Evolutionary conservation across 2,329 filamentous ascomycete species (phyloP).

Genomic region (Scedosporium dehoogii): DNA sequence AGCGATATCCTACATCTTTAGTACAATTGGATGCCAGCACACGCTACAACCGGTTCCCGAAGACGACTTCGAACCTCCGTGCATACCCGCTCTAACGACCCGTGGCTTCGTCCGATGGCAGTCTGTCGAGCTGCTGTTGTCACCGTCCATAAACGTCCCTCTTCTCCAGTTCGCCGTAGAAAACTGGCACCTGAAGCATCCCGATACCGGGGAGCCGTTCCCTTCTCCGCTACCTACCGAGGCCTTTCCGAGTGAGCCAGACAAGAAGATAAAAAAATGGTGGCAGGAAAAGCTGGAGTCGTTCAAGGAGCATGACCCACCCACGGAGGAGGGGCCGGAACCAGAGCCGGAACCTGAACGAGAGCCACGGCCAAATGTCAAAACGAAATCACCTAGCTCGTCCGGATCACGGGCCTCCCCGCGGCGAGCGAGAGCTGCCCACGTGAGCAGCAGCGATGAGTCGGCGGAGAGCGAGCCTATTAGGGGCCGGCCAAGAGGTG

Average conservation of each 20-base stretch:
- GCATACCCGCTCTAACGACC: constrained; percentile 70
- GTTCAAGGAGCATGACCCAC: neutral
- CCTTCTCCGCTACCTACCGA: constrained; percentile 45
- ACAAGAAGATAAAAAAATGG: constrained; percentile 77
- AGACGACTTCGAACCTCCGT: constrained; percentile 63
- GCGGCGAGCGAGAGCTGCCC: neutral
- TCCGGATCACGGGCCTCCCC: neutral
- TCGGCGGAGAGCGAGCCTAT: constrained; percentile 1
- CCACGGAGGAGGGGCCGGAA: neutral
- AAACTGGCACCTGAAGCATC: constrained; percentile 66
- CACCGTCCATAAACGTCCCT: constrained; percentile 76
- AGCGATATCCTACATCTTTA: constrained; percentile 85
- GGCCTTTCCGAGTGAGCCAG: constrained; percentile 63
- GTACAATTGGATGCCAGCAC: constrained; percentile 83
- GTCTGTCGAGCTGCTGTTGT: constrained; percentile 78
- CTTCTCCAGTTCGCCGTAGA: constrained; percentile 74
- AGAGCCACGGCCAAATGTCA: neutral
- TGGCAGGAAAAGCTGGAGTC: constrained; percentile 44
- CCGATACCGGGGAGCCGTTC: constrained; percentile 61
- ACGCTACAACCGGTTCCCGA: constrained; percentile 62
- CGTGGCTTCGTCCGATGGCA: constrained; percentile 91
- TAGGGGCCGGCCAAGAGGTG: neutral
- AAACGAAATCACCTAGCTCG: neutral
- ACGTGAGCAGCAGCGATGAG: neutral
- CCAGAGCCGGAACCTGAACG: neutral